Percentiles rank a stretch among this genome's conserved stretches.
Evolutionary conservation across 1,284 basidiomycete species (phyloP).

Genomic region (Ceraceosorus guamensis): DNA sequence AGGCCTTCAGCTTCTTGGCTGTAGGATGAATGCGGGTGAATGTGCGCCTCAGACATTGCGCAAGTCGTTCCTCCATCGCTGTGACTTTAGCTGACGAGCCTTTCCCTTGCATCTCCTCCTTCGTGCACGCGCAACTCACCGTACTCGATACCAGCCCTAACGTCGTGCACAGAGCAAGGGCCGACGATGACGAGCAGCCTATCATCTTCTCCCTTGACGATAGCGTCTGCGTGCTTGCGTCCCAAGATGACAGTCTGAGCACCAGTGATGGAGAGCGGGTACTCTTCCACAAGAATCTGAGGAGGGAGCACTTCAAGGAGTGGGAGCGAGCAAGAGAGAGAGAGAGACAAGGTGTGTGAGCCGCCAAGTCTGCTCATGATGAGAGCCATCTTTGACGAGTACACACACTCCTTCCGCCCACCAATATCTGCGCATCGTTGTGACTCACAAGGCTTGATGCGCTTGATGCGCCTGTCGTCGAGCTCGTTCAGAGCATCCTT

Average conservation of each 20-base stretch:
- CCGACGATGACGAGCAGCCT: conserved; percentile 45
- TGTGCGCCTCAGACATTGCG: background rate
- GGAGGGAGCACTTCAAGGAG: conserved; percentile 36
- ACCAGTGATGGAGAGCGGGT: conserved; percentile 34
- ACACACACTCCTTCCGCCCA: no score
- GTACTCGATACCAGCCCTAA: conserved; percentile 43
- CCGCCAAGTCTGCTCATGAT: no score
- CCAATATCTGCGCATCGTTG: no score
- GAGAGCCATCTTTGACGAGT: no score
- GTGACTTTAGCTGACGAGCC: background rate
- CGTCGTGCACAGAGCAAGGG: conserved; percentile 47
- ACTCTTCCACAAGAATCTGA: conserved; percentile 44
- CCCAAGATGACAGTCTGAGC: conserved; percentile 33
- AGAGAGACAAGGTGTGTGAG: no score
- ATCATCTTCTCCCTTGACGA: conserved; percentile 39
- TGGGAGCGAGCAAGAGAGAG: background rate
- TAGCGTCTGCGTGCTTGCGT: conserved; percentile 33
- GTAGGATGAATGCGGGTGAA: background rate
- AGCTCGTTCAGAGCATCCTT: conserved; percentile 40
- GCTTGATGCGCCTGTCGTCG: conserved; percentile 43
- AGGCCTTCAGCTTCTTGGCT: conserved; percentile 68
- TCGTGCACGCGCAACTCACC: no score
- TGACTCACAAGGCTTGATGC: conserved; percentile 36
- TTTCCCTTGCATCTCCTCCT: no score
- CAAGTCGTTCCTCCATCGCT: background rate